Evolutionary conservation across 2,329 filamentous ascomycete species (phyloP).

Genomic region (Hypoxylon sp.): DNA sequence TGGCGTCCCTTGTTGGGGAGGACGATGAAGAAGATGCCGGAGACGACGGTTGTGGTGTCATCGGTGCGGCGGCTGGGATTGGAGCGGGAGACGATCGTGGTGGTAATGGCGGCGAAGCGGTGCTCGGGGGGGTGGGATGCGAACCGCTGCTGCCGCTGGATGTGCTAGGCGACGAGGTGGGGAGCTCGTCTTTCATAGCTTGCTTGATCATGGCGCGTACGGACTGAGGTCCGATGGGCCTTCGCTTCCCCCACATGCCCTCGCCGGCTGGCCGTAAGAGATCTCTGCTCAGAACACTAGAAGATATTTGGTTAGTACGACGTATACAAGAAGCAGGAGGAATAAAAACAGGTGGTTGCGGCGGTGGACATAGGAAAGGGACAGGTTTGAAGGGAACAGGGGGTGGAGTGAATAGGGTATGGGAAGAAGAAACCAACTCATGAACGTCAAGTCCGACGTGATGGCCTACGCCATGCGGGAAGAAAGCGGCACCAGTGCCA

Average conservation of each 20-base stretch:
- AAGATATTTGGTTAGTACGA: slow-evolving; percentile 25
- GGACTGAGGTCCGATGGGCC: slow-evolving; percentile 53
- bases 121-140: slow-evolving; percentile 6
- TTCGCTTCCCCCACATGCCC: slow-evolving; percentile 53
- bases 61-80: slow-evolving; percentile 7
- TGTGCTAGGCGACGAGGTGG: slow-evolving; percentile 13
- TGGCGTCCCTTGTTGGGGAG: slow-evolving; percentile 2
- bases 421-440: slow-evolving; percentile 57
- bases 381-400: slow-evolving; percentile 28
- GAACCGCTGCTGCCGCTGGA: slow-evolving; percentile 18
- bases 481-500: slow-evolving; percentile 73
- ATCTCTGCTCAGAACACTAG: slow-evolving; percentile 53
- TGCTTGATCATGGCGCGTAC: slow-evolving; percentile 54
- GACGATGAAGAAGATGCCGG: slow-evolving; percentile 8
- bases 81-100: slow-evolving; percentile 20
- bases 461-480: slow-evolving; percentile 76
- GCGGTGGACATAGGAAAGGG: slow-evolving; percentile 23
- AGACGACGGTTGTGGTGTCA: slow-evolving; percentile 12
- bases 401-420: slow-evolving; percentile 21
- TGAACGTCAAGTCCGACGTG: slow-evolving; percentile 77
- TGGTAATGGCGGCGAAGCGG: slow-evolving; percentile 26
- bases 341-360: slow-evolving; percentile 1
- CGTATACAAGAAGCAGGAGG: slow-evolving; percentile 6
- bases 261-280: slow-evolving; percentile 52
- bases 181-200: slow-evolving; percentile 29